Base-by-base conservation (phyloP, 2,329 filamentous ascomycete genomes). In the Hysterium pulicare region DNA sequence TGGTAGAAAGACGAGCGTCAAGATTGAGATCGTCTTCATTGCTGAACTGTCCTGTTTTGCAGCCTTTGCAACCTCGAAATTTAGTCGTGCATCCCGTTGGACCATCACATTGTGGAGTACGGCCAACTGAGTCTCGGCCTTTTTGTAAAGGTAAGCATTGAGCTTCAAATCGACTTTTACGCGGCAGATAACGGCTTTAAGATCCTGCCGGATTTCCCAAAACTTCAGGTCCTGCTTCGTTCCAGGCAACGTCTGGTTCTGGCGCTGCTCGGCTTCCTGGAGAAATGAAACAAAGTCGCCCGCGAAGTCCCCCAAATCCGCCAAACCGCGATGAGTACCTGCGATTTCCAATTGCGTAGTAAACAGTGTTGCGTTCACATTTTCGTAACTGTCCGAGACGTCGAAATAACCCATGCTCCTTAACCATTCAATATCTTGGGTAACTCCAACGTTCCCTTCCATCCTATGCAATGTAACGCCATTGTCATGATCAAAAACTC, bases 21-120 rank as follows among this genome's bases (percentile, higher is more conserved):
- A 20, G 19, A 36, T 22, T 7, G 33, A 36, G 10, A 36, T 36
- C 33, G 33, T 21, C 19, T 36, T 36, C 33, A 36, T 36, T 8
- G 33, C 19, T 19, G 8, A 19, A 19, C 33, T 36, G 19, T 36
- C 33, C 20, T 22, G 33, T 21, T 30, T 39, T 6, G 19, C 22
- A 10, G 36, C 17, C 8, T 17, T 22, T 13, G 23, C 26, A 28
- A 39, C 22, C 10, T 30, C 9, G 17, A 15, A 39, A 22, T 13
- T 32, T 9, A 39, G 23, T 9, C 22, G 36, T 13, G n/a, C 22
- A 15, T 39, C 36, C 6, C 16, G 36, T 13, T 28, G 22, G 36
- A 7, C 16, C 20, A 39, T 39, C 13, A 15, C 9, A 22, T 39
- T 39, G 10, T 39, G 22, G 26, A 39, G 36, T 17, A 30, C 20